Evolutionary conservation across 169 alveolate genomes (phyloP).

Genomic region (Sarcocystis neurona): DNA sequence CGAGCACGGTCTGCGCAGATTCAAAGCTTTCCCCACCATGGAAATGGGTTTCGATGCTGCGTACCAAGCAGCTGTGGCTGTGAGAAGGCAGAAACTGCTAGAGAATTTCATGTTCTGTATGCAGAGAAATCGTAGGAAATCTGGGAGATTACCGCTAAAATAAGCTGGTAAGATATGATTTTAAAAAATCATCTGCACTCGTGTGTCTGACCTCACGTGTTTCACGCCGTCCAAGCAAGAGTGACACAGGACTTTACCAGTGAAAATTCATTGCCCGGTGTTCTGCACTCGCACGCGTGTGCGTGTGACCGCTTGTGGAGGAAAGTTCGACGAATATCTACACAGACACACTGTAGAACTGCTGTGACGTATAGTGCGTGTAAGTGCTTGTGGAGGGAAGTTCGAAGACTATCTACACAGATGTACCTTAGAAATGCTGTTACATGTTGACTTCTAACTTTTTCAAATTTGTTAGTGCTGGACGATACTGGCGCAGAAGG

Average conservation of each 20-base stretch:
- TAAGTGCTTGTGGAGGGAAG: too few species aligned
- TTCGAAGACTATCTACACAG: too few species aligned
- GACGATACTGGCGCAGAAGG: too few species aligned
- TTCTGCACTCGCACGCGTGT: neutral
- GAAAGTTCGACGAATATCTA: neutral
- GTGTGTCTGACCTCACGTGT: too few species aligned
- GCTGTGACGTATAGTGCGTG: too few species aligned
- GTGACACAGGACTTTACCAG: too few species aligned
- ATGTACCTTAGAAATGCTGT: too few species aligned
- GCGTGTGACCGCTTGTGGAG: neutral
- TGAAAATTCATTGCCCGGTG: too few species aligned
- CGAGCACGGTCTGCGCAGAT: slow-evolving; percentile 60
- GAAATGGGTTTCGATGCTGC: slow-evolving; percentile 66
- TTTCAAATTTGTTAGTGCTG: too few species aligned
- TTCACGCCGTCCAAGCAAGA: too few species aligned
- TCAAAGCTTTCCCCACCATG: slow-evolving; percentile 47
- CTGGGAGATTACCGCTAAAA: slow-evolving; percentile 61
- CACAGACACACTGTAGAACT: neutral
- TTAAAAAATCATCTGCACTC: too few species aligned
- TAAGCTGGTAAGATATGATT: slow-evolving; percentile 11
- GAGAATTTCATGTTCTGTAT: slow-evolving; percentile 43
- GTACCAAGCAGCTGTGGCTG: slow-evolving; percentile 61
- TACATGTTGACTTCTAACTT: too few species aligned
- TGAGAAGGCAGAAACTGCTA: slow-evolving; percentile 49
- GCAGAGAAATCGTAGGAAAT: slow-evolving; percentile 40